Evolutionary conservation across 2,329 filamentous ascomycete species (phyloP), one percentile per base, ranked within the genome.

Genomic region (Calonectria pseudoturangicola): DNA sequence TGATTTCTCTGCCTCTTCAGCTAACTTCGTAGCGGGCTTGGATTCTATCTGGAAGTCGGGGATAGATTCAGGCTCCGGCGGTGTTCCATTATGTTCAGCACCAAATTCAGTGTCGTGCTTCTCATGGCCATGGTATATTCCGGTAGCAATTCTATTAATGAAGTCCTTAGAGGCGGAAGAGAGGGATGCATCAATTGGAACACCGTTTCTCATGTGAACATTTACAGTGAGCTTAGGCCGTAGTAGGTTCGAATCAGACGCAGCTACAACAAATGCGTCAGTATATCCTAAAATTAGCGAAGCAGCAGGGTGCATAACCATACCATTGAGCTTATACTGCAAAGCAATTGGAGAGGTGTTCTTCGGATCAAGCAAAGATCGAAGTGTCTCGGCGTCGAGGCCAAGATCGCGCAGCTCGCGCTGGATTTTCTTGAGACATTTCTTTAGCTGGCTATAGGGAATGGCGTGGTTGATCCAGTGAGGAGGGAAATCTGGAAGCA

Each of bases 401-500:
- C 95, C 95, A 16, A 96, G 85, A 41, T 89, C 88, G 48, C 88
- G 85, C 66, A 98, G 88, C 85, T 98, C 94, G 65, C 87, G 85
- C 75, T 93, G 91, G 63, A 97, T 92, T 81, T 92, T 93, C 81
- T 96, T 96, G 81, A 98, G 93, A 84, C 94, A 94, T 86, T 97
- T 98, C 85, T 98, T 98, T 70, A 98, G 89, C 83, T 95, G 91
- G 54, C 93, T 90, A 82, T 98, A 98, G 3, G 94, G 94, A 74
- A 98, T 94, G 62, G 95, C 95, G 33, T 92, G 92, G 54, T 93
- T 89, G 62, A 95, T 86, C 91, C 90, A 92, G 81, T 93, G 91
- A 63, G 90, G 85, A 9, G 95, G 95, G 81, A 95, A 98, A 75
- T 90, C 93, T 88, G 54, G 39, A 48, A 28, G 16, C 48, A 15